Evolutionary conservation across 192 early-diverging fungal species (phyloP).

Genomic region (Entomortierella chlamydospora): DNA sequence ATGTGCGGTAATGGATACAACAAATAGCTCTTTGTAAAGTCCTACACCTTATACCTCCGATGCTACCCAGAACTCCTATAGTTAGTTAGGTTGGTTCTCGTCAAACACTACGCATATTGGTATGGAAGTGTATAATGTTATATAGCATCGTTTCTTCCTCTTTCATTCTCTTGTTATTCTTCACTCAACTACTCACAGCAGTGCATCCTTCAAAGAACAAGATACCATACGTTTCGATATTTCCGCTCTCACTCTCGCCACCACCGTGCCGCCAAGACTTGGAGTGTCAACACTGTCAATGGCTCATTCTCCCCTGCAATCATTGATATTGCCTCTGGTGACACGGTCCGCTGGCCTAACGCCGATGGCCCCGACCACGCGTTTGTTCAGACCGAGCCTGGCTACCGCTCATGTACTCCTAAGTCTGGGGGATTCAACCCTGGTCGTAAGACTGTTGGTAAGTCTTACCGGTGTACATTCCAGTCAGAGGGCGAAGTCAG

Average conservation of each 20-base stretch:
- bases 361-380: constrained; percentile 32
- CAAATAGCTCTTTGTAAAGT: no score
- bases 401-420: constrained; percentile 17
- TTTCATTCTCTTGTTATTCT: neutral
- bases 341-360: constrained; percentile 43
- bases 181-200: neutral
- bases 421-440: constrained; percentile 46
- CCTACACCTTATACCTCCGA: no score
- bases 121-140: no score
- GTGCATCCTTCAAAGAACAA: neutral
- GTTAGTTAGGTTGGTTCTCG: no score
- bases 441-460: constrained; percentile 18
- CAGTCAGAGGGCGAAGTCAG: constrained; percentile 6
- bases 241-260: constrained; percentile 2
- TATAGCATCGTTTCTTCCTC: neutral
- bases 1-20: no score
- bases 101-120: no score
- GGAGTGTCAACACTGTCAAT: constrained; percentile 28
- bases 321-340: constrained; percentile 27
- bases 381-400: constrained; percentile 37
- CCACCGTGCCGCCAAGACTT: constrained; percentile 23
- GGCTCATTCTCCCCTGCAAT: constrained; percentile 15
- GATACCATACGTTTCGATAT: constrained; percentile 25
- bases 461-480: constrained; percentile 31
- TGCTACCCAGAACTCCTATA: no score